phyloP scores from a whole-genome alignment of 176 grass and related monocot genomes.

The Aegilops umbellulata region DNA sequence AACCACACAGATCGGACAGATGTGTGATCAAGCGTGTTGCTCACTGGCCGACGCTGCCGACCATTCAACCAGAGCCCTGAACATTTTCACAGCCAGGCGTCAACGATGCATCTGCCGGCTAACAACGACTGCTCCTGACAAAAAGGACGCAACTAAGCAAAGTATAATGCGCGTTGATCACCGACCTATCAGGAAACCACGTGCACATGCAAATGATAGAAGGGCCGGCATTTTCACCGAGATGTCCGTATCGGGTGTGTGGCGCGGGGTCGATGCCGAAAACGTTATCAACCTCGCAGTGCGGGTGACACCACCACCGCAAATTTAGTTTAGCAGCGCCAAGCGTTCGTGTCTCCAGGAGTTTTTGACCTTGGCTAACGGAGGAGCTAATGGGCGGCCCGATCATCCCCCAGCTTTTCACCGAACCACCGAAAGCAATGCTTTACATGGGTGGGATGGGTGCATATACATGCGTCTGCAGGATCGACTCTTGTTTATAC shows the following conservation, averaged over 20 bases:
- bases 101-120: neutral
- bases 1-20: too few relatives aligned
- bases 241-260: neutral
- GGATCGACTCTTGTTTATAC: neutral
- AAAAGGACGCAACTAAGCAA: neutral
- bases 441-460: neutral
- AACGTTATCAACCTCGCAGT: neutral
- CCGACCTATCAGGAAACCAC: neutral
- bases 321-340: too few relatives aligned
- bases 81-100: neutral
- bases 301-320: neutral
- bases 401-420: neutral
- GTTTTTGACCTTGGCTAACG: neutral
- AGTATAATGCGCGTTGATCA: neutral
- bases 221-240: neutral
- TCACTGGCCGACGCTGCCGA: neutral
- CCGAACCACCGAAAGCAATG: constrained; percentile 18
- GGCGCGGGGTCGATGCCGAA: neutral
- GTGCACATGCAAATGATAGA: neutral
- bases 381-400: neutral
- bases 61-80: neutral
- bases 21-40: neutral
- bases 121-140: neutral
- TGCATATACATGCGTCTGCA: neutral
- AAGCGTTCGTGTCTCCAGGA: neutral